Base-by-base conservation (phyloP, 2,329 filamentous ascomycete species). In the Fusarium sp. region DNA sequence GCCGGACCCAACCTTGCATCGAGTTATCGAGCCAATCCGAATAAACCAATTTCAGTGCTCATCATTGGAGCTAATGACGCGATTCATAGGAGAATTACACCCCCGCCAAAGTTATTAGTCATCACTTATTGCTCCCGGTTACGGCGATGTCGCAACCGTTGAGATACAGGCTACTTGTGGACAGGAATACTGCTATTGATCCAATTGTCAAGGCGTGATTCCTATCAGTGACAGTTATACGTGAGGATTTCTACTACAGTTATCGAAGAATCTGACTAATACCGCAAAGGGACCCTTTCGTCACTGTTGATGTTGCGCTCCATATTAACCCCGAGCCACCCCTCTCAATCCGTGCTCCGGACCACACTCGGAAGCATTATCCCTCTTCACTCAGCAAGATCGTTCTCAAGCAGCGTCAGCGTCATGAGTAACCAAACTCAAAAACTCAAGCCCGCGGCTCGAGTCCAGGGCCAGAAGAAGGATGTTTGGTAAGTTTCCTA, bases 371-470 rank as follows among this genome's bases (percentile, higher is more conserved):
- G 69, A 69, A 68, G 61, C 42, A 70, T 68, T 68, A 60, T 67
- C 55, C 66, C 71, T 64, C 69, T 65, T 71, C 63, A 71, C 59
- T 39, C 55, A 42, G 63, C 51, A 51, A 73, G 74, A 70, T 41
- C 59, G n/a, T 74, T 75, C 42, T 72, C 68, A 31, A 69, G 51
- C 57, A 74, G 66, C 66, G 35, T 54, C 71, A 78, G 80, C 61
- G 80, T 77, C 51, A 87, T 87, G 84, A 78, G 80, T 71, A 68
- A 50, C 31, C 79, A 82, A 35, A 83, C 82, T 48, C 78, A 81
- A 42, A 87, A 87, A 77, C 78, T 88, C 39, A 85, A 85, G 81
- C 86, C 86, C 41, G 86, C 86, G 10, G 85, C 85, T 31, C 79
- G 86, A 31, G 86, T 88, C 24, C 83, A 85, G 15, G 84, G 84